Evolutionary conservation across 2,329 filamentous ascomycete species (phyloP), one percentile per base, ranked within the genome.

Genomic region (Fusarium lateritium): DNA sequence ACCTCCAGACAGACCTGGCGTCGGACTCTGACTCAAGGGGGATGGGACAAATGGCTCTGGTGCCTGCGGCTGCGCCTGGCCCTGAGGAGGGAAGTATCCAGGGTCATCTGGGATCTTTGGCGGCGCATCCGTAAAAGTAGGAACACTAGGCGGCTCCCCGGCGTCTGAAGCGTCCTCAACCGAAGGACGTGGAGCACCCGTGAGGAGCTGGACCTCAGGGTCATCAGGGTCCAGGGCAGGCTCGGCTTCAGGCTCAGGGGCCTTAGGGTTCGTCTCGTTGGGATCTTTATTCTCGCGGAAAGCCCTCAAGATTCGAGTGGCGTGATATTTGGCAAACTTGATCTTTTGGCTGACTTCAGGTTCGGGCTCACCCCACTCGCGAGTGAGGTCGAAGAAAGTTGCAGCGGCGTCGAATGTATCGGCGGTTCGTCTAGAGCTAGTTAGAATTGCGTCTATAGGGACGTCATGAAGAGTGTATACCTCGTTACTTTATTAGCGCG

Each of bases 261-360:
- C 85, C 58, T 88, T 88, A 0, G 95, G 95, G 75, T 98, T 98
- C 9, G 93, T 92, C 56, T 91, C 89, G 79, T 99, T 99, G 5
- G 96, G 96, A 76, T 99, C 94, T 70, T 93, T 91, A 55, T 94
- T 94, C 40, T 94, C 92, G 76, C 94, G 96, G 75, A 98, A 87
- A 13, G 96, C 96, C 80, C 93, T 97, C 17, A 92, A 85, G 76
- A 99, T 99, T 60, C 96, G 89, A 36, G 95, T 83, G 3, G 95
- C 94, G 78, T 98, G 97, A 86, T 93, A 99, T 80, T 98, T 99
- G 42, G 95, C 94, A 77, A 93, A 99, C 79, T 97, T 98, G 80
- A 95, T 94, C 84, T 97, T 98, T 56, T 94, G 88, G 39, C 89
- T 85, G 21, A 91, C 89, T 75, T 98, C 94, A 2, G 87, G 81